Evolutionary conservation across 73 alveolate species (phyloP), one percentile per base, ranked within the genome.

Genomic region (Paramecium primaurelia): DNA sequence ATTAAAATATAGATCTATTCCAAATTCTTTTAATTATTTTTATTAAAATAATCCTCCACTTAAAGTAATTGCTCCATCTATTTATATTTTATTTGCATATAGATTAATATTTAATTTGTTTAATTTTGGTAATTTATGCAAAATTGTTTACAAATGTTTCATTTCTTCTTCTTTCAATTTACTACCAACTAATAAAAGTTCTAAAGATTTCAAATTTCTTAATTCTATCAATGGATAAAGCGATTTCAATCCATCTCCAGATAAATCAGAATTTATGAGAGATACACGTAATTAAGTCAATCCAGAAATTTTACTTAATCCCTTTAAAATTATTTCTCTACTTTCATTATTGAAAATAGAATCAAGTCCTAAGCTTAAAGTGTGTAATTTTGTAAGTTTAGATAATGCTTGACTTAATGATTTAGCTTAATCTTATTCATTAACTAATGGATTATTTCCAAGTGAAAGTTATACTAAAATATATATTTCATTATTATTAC

Each of bases 41-140:
- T 89, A 58, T 26, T 58, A 40, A 51, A 71, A 77, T 89, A 89
- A 89, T 16, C 92, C 94, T 60, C 77, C 88, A 71, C 90, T 42
- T 26, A 89, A 71, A 11, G 86, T 49, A 8, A 71, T 58, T 18
- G 94, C 94, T 30, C 94, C 94, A 71, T 89, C 94, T 7, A 60
- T 42, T 71, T 59, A 36, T 34, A 89, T 42, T 26, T 71, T 71
- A 18, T 42, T 71, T 69, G 59, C 54, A 44, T 71, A 44, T 10
- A 71, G 58, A 40, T 71, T 40, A 5, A 88, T 30, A 28, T 60
- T 58, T 37, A 88, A 64, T 88, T 47, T 88, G 2, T 6, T 64
- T 80, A 80, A 44, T 80, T 80, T 44, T 11, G 91, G 91, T 18
- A 80, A 32, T 47, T 80, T 32, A 12, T 28, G 40, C 8, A 80